phyloP scores from a whole-genome alignment of 495 filamentous ascomycete genomes.

The Margaritispora aquatica region DNA sequence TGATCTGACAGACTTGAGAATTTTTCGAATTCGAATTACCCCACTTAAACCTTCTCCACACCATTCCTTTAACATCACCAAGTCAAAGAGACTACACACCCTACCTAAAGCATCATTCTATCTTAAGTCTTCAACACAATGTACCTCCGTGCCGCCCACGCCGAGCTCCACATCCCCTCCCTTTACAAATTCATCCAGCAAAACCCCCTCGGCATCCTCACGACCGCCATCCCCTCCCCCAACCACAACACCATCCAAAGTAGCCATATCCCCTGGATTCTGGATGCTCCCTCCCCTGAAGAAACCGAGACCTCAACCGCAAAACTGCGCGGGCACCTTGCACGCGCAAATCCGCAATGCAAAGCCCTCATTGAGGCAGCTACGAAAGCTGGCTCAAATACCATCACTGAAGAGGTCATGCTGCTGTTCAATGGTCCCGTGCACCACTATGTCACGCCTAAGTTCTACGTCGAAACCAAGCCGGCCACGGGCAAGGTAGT shows the following conservation, averaged over 20 bases:
- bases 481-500: slow-evolving; percentile 50
- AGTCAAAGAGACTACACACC: too few species aligned
- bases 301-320: slow-evolving; percentile 23
- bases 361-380: slow-evolving; percentile 46
- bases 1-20: too few species aligned
- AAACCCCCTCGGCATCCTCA: slow-evolving; percentile 50
- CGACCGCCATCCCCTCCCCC: slow-evolving; percentile 42
- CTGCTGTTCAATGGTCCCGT: slow-evolving; percentile 46
- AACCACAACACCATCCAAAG: slow-evolving; percentile 40
- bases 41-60: too few species aligned
- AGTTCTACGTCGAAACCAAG: slow-evolving; percentile 54
- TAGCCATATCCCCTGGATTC: slow-evolving; percentile 51
- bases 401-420: slow-evolving; percentile 37
- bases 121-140: slow-evolving; percentile 33
- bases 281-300: slow-evolving; percentile 37
- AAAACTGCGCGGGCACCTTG: slow-evolving; percentile 47
- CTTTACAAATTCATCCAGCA: slow-evolving; percentile 43
- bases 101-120: too few species aligned
- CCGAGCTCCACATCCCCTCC: slow-evolving; percentile 32
- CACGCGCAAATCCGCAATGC: slow-evolving; percentile 46
- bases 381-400: slow-evolving; percentile 1
- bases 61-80: too few species aligned
- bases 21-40: too few species aligned
- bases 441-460: slow-evolving; percentile 53
- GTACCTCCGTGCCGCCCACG: slow-evolving; percentile 44